Base-by-base conservation (phyloP, 2,329 filamentous ascomycete genomes). In the Fusarium sp. region DNA sequence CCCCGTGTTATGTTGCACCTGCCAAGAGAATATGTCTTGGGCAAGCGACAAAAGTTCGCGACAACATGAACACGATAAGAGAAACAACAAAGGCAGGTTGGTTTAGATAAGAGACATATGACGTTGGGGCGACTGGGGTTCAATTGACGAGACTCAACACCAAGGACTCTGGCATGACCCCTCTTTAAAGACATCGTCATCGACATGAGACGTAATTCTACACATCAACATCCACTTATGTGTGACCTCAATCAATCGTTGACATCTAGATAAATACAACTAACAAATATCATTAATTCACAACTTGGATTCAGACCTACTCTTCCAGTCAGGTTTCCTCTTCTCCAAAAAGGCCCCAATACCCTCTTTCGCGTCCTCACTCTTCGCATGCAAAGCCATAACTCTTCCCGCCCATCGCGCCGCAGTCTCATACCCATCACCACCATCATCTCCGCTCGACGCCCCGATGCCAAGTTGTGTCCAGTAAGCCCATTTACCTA, bases 401-500 rank as follows among this genome's bases (percentile, higher is more conserved):
- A 67, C 71, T 21, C 70, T 65, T 6, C 66, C 73, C 4, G 73
- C 71, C 73, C 72, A 75, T 1, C 41, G 20, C 18, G 66, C 57
- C 6, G 72, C 70, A 11, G 47, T 41, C n/a, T 72, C 72, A 8
- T 66, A 75, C 3, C 69, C 72, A 56, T 75, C 71, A 5, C 62
- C 63, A 3, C 61, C 69, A 6, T 57, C 58, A 10, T 48, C 46
- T 5, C 47, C 43, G 3, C 55, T 23, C 1, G 50, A 28, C 1
- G 40, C 58, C 1, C 60, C 47, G 5, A 75, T 63, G 0, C 63
- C 63, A 12, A 75, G 34, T 18, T 75, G 73, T 0, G 73, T 62
- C 72, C 73, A 71, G 14, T 66, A 75, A 2, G 73, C 70, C 73
- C 73, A 75, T 53, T 75, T 75, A 0, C 73, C 73, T 7, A 73